Percentiles rank a stretch among this genome's conserved stretches.
Evolutionary conservation across 352 stramenopile genomes (phyloP).

Genomic region (Peronospora destructor): DNA sequence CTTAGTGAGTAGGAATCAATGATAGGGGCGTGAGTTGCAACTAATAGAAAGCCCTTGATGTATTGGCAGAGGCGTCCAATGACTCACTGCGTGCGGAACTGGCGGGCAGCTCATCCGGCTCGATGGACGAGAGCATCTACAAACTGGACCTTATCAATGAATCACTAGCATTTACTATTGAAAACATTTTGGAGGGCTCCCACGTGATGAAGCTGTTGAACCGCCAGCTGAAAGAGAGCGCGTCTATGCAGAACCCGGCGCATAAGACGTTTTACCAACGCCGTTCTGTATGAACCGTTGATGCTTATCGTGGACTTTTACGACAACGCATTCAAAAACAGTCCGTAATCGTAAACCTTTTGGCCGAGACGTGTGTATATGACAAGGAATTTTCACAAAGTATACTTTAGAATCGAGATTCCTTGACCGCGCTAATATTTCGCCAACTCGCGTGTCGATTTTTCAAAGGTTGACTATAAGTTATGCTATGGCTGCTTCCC

Average conservation of each 20-base stretch:
- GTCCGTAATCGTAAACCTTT: too few relatives aligned
- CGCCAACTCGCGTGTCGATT: too few relatives aligned
- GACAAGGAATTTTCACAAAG: too few relatives aligned
- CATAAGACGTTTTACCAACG: constrained; percentile 33
- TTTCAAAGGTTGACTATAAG: too few relatives aligned
- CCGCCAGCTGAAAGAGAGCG: constrained; percentile 55
- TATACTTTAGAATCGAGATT: too few relatives aligned
- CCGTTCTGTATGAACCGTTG: neutral
- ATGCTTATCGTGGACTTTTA: neutral
- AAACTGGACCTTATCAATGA: constrained; percentile 79
- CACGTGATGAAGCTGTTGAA: constrained; percentile 69
- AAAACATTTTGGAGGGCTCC: constrained; percentile 69
- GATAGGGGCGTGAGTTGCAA: neutral
- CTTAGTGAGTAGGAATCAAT: constrained; percentile 21
- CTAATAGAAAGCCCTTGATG: neutral
- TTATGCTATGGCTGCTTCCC: too few relatives aligned
- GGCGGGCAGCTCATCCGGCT: constrained; percentile 26
- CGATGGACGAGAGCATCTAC: constrained; percentile 44
- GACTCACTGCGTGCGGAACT: constrained; percentile 32
- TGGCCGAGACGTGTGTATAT: too few relatives aligned
- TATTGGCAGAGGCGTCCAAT: constrained; percentile 37
- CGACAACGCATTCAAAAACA: too few relatives aligned
- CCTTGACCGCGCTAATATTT: too few relatives aligned
- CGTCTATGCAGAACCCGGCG: constrained; percentile 29
- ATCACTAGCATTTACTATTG: constrained; percentile 72